Conservation (phyloP, 2,329 filamentous ascomycete species). For the Calonectria pseudoturangicola region DNA sequence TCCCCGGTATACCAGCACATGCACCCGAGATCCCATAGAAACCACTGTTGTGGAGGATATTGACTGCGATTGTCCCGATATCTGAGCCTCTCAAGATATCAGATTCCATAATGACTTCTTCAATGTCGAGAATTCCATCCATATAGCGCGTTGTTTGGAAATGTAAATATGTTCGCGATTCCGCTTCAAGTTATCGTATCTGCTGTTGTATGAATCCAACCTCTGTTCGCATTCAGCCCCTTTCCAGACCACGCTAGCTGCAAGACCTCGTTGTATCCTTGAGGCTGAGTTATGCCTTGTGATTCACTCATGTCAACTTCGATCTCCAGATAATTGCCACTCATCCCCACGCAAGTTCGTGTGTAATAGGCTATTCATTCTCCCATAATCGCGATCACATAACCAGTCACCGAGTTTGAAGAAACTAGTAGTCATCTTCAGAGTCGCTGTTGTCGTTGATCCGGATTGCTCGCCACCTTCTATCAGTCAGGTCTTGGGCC, state of each 20-base stretch:
- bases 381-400: background rate
- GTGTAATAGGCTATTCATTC: background rate
- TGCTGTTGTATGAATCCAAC: background rate
- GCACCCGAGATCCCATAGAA: background rate
- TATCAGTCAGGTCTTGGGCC: conserved; percentile 89
- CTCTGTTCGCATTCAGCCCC: background rate
- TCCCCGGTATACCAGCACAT: background rate
- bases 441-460: conserved; percentile 85
- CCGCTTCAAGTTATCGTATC: background rate
- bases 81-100: background rate
- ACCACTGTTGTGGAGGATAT: background rate
- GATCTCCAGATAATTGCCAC: background rate
- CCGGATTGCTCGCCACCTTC: conserved; percentile 85
- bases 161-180: background rate
- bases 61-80: background rate
- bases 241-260: background rate
- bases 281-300: background rate
- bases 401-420: conserved; percentile 30
- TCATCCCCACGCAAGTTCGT: background rate
- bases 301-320: background rate
- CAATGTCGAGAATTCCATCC: background rate
- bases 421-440: conserved; percentile 75
- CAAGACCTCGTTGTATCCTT: background rate
- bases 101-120: background rate
- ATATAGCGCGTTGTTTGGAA: background rate